Conservation (phyloP, 495 filamentous ascomycete species). For the Extremus antarcticus region DNA sequence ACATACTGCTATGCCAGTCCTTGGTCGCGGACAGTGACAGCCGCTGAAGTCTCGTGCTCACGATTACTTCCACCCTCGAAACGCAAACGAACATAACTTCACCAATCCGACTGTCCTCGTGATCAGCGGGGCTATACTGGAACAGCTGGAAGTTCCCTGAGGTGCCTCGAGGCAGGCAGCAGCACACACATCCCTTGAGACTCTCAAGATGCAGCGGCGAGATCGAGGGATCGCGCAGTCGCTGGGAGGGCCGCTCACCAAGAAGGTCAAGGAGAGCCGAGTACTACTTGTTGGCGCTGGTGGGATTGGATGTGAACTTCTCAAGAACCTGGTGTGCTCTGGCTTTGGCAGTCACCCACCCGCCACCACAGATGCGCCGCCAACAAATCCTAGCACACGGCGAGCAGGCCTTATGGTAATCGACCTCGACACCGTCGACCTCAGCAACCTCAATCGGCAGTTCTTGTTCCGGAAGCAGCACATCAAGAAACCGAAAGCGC, state of each 20-base stretch:
- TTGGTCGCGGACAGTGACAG: too few species aligned
- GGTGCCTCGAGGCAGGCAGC: constrained; percentile 16
- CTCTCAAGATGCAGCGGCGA: constrained; percentile 31
- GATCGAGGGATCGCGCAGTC: constrained; percentile 16
- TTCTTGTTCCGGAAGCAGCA: constrained; percentile 96
- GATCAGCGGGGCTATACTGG: too few species aligned
- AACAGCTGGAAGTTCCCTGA: too few species aligned
- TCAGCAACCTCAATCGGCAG: constrained; percentile 95
- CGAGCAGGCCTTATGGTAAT: constrained; percentile 73
- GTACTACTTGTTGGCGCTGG: constrained; percentile 93
- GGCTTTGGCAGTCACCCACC: constrained; percentile 58
- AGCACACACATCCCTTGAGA: not conserved
- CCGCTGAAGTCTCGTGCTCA: too few species aligned
- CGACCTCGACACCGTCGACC: constrained; percentile 94
- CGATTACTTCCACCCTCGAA: too few species aligned
- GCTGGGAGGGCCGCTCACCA: constrained; percentile 10
- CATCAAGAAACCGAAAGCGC: constrained; percentile 93
- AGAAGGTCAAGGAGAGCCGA: constrained; percentile 31
- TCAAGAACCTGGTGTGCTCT: constrained; percentile 90
- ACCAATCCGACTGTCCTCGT: too few species aligned
- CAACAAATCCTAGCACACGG: not conserved
- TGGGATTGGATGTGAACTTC: constrained; percentile 92
- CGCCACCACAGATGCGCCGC: not conserved
- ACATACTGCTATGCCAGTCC: too few species aligned
- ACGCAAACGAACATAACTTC: too few species aligned